A percentile compares a stretch with the other conserved stretches of the same genome.
These are phyloP conservation scores for Backusella westeae DNA, from an alignment of 192 early-diverging fungal species.

Conservation along the genomic window DNA sequence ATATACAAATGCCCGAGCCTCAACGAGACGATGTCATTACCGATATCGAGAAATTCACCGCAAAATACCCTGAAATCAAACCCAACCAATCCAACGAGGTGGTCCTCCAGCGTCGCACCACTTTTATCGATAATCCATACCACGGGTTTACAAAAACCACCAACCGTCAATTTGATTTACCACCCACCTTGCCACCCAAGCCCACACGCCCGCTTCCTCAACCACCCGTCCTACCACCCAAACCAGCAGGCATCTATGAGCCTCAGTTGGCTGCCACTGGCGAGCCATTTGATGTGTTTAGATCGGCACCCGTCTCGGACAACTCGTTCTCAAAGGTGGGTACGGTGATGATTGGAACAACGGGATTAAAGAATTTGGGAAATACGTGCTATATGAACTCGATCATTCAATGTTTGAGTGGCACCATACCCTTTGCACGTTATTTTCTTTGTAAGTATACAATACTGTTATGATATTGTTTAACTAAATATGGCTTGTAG, in stretches of 20 bases:
- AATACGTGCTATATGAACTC: conserved; percentile 90
- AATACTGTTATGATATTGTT: too few relatives aligned
- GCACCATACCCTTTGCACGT: conserved; percentile 65
- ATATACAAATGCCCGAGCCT: conserved; percentile 11
- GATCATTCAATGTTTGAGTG: conserved; percentile 75
- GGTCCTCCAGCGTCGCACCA: conserved; percentile 34
- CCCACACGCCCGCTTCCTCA: conserved; percentile 42
- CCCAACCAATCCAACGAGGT: conserved; percentile 21
- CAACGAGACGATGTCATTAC: neutral
- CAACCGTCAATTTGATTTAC: conserved; percentile 24
- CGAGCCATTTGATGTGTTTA: neutral
- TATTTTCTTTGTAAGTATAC: conserved; percentile 52
- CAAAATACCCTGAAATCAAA: conserved; percentile 15
- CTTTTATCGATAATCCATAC: conserved; percentile 59
- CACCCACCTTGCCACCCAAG: conserved; percentile 32
- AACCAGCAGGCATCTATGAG: neutral
- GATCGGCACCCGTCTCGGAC: neutral
- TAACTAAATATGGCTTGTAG: conserved; percentile 20
- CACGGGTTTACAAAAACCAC: conserved; percentile 44
- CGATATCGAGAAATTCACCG: neutral
- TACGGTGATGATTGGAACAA: conserved; percentile 51
- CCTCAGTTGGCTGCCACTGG: neutral
- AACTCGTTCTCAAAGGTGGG: conserved; percentile 43
- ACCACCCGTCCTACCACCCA: neutral
- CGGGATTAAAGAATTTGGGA: conserved; percentile 77